These are phyloP conservation scores for Wolfiporia cocos DNA, from an alignment of 1,284 basidiomycete genomes.

Conservation along the genomic window DNA sequence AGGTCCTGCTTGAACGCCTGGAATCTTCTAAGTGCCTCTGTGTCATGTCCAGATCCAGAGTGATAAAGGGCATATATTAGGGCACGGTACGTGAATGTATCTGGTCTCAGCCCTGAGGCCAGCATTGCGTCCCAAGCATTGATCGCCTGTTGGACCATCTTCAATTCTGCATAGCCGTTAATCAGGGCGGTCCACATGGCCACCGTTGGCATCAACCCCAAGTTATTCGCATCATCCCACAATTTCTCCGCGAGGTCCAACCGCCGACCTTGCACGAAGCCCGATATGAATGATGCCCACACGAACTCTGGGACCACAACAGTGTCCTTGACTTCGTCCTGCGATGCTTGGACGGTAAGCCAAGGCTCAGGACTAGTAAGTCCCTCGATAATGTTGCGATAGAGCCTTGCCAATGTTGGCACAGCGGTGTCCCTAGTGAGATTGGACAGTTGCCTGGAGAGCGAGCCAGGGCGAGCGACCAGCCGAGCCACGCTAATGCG, in stretches of 20 bases:
- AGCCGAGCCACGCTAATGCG: conserved; percentile 45
- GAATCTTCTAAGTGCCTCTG: conserved; percentile 45
- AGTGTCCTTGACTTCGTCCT: conserved; percentile 29
- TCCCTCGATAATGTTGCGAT: conserved; percentile 41
- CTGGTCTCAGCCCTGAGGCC: conserved; percentile 42
- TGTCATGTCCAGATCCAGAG: conserved; percentile 33
- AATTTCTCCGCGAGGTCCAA: conserved; percentile 50
- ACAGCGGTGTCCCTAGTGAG: conserved; percentile 30
- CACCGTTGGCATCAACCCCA: conserved; percentile 42
- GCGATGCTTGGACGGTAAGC: conserved; percentile 34
- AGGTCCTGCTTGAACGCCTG: conserved; percentile 37
- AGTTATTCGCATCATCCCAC: conserved; percentile 55
- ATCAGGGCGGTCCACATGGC: conserved; percentile 62
- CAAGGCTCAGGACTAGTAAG: conserved; percentile 41
- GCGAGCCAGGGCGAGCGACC: conserved; percentile 40
- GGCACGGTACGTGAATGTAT: conserved; percentile 52
- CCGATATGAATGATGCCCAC: conserved; percentile 60
- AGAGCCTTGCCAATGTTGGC: conserved; percentile 37
- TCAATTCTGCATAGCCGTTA: conserved; percentile 46
- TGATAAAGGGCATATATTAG: conserved; percentile 53
- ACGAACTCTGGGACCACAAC: conserved; percentile 45
- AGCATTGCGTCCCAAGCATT: conserved; percentile 58
- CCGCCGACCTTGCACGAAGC: conserved; percentile 47
- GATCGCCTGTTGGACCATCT: conserved; percentile 41
- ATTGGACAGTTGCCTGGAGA: conserved; percentile 44